These are phyloP conservation scores for Chimonanthus salicifolius DNA, from an alignment of 164 flowering plant genomes.

Conservation along the genomic window DNA sequence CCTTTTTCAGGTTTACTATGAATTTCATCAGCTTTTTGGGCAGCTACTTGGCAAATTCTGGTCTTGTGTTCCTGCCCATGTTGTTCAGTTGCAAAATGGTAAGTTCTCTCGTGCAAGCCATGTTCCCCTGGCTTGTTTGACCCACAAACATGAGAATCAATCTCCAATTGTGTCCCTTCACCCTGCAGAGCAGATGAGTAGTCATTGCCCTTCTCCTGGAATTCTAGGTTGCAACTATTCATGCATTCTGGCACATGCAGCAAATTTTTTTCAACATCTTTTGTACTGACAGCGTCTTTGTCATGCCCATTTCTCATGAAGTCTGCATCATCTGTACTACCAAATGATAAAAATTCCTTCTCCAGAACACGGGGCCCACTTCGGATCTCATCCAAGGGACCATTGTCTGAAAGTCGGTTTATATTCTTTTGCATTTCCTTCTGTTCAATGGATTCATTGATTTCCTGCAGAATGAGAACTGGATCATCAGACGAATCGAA, in stretches of 20 bases:
- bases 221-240: constrained; percentile 19
- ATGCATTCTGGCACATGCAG: not conserved
- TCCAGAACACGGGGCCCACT: constrained; percentile 11
- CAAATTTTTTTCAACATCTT: constrained; percentile 12
- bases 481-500: constrained; percentile 38
- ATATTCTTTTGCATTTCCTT: constrained; percentile 19
- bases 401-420: constrained; percentile 13
- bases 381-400: constrained; percentile 16
- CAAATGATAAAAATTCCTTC: constrained; percentile 19
- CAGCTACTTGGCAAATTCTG: constrained; percentile 8
- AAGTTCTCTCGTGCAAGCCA: constrained; percentile 17
- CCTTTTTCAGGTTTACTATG: constrained; percentile 11
- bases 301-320: constrained; percentile 11
- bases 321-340: constrained; percentile 21
- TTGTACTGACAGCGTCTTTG: constrained; percentile 5
- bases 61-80: constrained; percentile 13
- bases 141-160: not conserved
- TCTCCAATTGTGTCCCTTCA: constrained; percentile 12
- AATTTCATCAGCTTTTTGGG: constrained; percentile 9
- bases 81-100: constrained; percentile 15
- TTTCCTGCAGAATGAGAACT: constrained; percentile 32
- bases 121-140: constrained; percentile 12
- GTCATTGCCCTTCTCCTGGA: constrained; percentile 40
- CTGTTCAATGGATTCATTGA: constrained; percentile 33
- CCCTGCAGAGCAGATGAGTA: constrained; percentile 13